A percentile compares a stretch with the other conserved stretches of the same genome.
These are phyloP conservation scores for Cucurbitaria berberidis DNA, from an alignment of 2,329 filamentous ascomycete genomes.

Conservation along the genomic window DNA sequence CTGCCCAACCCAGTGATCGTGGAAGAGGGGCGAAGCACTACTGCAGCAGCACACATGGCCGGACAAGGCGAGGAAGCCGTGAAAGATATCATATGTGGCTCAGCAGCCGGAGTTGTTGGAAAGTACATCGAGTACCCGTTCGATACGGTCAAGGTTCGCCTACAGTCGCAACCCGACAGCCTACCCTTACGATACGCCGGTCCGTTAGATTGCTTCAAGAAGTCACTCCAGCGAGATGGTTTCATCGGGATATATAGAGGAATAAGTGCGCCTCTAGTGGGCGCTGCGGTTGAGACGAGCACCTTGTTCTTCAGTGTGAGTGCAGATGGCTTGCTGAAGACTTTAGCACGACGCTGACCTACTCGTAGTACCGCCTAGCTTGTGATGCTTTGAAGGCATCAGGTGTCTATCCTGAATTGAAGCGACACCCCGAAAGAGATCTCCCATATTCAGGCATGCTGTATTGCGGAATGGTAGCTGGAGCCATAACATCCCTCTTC, in stretches of 20 bases:
- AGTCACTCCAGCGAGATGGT: conserved; percentile 82
- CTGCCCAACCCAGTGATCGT: conserved; percentile 24
- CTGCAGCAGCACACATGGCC: conserved; percentile 17
- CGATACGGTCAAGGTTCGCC: conserved; percentile 95
- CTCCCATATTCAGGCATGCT: conserved; percentile 78
- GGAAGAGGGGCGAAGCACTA: conserved; percentile 22
- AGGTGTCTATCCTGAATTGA: conserved; percentile 57
- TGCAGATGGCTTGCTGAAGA: conserved; percentile 1
- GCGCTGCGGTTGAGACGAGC: conserved; percentile 90
- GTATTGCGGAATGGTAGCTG: conserved; percentile 82
- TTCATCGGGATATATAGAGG: conserved; percentile 84
- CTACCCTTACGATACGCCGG: conserved; percentile 82
- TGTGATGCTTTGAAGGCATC: conserved; percentile 69
- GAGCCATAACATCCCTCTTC: conserved; percentile 86
- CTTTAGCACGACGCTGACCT: conserved; percentile 23
- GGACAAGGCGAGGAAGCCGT: conserved; percentile 69
- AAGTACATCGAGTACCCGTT: conserved; percentile 99
- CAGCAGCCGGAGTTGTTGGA: conserved; percentile 85
- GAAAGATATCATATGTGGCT: conserved; percentile 89
- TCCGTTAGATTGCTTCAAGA: conserved; percentile 89
- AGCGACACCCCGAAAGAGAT: conserved; percentile 53
- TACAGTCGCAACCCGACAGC: conserved; percentile 92
- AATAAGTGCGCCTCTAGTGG: conserved; percentile 87
- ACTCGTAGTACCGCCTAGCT: conserved; percentile 52
- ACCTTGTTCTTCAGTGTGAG: conserved; percentile 83